Evolutionary conservation across 2,329 filamentous ascomycete genomes (phyloP).

Genomic region (Phialophora verrucosa): DNA sequence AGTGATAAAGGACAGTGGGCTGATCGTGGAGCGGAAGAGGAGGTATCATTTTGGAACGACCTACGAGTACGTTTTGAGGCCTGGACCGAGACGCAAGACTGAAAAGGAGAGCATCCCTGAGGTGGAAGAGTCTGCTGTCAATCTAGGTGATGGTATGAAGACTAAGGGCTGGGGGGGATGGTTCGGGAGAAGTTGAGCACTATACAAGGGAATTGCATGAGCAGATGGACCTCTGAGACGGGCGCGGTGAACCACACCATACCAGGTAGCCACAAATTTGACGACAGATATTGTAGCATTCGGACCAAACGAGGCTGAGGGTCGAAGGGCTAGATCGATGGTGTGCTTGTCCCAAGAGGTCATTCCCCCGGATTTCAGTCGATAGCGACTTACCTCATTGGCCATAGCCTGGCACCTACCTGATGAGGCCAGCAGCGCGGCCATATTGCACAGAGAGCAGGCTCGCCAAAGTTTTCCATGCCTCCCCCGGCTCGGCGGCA

Average conservation of each 20-base stretch:
- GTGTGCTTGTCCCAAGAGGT: not conserved
- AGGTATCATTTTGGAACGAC: slow-evolving; percentile 56
- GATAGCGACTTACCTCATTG: not conserved
- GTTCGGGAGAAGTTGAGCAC: slow-evolving; percentile 8
- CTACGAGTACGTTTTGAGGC: slow-evolving; percentile 46
- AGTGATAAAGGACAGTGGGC: slow-evolving; percentile 54
- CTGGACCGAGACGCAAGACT: slow-evolving; percentile 16
- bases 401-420: not conserved
- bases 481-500: not conserved
- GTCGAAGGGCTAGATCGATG: not conserved
- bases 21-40: slow-evolving; percentile 54
- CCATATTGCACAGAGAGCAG: not conserved
- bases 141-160: slow-evolving; percentile 2
- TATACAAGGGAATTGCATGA: not conserved
- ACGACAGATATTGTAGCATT: not conserved
- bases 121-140: not conserved
- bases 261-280: not conserved
- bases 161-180: slow-evolving; percentile 2
- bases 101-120: not conserved
- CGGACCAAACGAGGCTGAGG: not conserved
- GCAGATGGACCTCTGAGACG: not conserved
- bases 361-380: not conserved
- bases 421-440: not conserved
- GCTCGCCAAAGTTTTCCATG: not conserved
- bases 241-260: not conserved